These are phyloP conservation scores for Mortierella sp. DNA, from an alignment of 371 early-diverging fungal genomes.

Conservation along the genomic window DNA sequence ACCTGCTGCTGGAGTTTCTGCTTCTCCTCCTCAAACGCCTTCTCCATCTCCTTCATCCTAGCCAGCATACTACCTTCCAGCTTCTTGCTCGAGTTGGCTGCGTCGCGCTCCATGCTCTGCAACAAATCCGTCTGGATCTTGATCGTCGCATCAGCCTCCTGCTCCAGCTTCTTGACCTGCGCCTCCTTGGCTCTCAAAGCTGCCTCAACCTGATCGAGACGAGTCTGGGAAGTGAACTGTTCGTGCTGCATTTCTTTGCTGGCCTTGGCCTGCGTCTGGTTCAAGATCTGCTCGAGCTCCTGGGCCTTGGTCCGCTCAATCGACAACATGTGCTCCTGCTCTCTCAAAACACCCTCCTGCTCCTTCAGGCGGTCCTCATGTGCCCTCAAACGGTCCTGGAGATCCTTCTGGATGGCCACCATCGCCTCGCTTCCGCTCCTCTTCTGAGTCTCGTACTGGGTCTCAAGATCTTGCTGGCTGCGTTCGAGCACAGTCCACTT, in stretches of 20 bases:
- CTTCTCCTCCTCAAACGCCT: conserved; percentile 39
- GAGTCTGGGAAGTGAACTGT: conserved; percentile 41
- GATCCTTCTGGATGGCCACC: conserved; percentile 34
- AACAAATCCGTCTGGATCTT: conserved; percentile 52
- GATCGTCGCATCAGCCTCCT: conserved; percentile 54
- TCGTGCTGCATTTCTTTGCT: conserved; percentile 38
- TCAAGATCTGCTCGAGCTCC: conserved; percentile 27
- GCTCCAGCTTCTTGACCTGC: conserved; percentile 48
- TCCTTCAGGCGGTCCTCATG: conserved; percentile 9
- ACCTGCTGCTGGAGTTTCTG: conserved; percentile 18
- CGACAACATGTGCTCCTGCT: conserved; percentile 27
- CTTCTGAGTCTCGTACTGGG: conserved; percentile 31
- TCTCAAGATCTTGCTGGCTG: conserved; percentile 24
- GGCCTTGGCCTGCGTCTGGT: conserved; percentile 29
- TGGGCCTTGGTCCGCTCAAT: conserved; percentile 21
- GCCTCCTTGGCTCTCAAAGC: conserved; percentile 47
- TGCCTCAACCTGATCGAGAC: conserved; percentile 45
- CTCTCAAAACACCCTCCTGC: not conserved
- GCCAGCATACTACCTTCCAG: conserved; percentile 30
- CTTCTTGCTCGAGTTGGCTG: conserved; percentile 39
- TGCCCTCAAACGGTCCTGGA: conserved; percentile 19
- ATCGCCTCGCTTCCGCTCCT: conserved; percentile 35
- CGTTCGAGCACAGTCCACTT: conserved; percentile 20
- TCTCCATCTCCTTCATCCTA: conserved; percentile 41
- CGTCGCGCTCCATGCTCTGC: conserved; percentile 58